Conservation (phyloP, 1,284 basidiomycete species). For the Marasmius sp. region DNA sequence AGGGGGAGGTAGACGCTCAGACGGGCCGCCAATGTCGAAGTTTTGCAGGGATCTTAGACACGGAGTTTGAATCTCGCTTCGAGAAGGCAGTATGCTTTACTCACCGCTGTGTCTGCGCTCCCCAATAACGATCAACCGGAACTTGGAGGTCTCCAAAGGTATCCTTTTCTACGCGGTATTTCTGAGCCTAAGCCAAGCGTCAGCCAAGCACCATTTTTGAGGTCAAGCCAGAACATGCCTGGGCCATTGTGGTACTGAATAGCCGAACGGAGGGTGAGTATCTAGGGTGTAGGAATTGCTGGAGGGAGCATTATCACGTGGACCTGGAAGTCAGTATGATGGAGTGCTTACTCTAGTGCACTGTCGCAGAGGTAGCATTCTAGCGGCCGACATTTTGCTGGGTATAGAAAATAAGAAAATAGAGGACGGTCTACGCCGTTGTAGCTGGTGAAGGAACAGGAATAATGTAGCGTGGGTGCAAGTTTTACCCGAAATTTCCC, state of each 20-base stretch:
- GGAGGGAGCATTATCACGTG: not conserved
- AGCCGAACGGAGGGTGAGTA: not conserved
- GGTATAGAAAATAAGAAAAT: not conserved
- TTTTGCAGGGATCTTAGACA: conserved; percentile 85
- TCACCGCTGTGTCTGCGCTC: conserved; percentile 95
- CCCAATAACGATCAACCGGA: conserved; percentile 96
- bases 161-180: conserved; percentile 74
- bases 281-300: not conserved
- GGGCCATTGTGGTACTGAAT: conserved; percentile 2
- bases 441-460: not conserved
- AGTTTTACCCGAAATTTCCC: not conserved
- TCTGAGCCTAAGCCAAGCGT: conserved; percentile 35
- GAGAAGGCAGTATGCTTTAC: conserved; percentile 14
- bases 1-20: conserved; percentile 91
- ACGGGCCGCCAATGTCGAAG: conserved; percentile 96
- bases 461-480: not conserved
- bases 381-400: not conserved
- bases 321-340: not conserved
- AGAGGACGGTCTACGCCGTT: not conserved
- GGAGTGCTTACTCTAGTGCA: not conserved
- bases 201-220: not conserved
- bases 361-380: not conserved
- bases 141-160: conserved; percentile 94
- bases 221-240: conserved; percentile 13
- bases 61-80: conserved; percentile 4